Conservation (phyloP, 2,329 filamentous ascomycete genomes). For the Talaromyces rugulosus region DNA sequence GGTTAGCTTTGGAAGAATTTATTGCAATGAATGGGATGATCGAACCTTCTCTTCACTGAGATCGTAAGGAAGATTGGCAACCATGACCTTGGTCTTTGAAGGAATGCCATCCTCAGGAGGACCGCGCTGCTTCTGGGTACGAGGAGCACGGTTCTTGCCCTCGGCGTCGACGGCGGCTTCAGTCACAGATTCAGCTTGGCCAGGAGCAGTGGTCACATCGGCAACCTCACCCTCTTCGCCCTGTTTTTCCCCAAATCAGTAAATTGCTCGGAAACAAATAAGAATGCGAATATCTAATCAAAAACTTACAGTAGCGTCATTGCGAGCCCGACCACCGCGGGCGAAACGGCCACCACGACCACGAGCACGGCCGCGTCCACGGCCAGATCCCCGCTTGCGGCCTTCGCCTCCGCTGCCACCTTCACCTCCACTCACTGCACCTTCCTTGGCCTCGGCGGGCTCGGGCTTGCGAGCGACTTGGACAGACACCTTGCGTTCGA, state of each 20-base stretch:
- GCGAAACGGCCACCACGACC: slow-evolving; percentile 62
- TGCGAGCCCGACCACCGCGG: slow-evolving; percentile 65
- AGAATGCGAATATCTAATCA: background rate
- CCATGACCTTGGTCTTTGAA: slow-evolving; percentile 99
- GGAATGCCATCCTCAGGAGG: slow-evolving; percentile 95
- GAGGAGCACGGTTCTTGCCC: slow-evolving; percentile 43
- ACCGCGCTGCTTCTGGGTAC: slow-evolving; percentile 75
- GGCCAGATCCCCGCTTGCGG: slow-evolving; percentile 54
- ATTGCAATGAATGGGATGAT: slow-evolving; percentile 3
- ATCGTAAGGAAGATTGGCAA: slow-evolving; percentile 98
- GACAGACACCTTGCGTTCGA: slow-evolving; percentile 98
- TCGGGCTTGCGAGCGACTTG: slow-evolving; percentile 98
- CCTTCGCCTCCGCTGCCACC: slow-evolving; percentile 63
- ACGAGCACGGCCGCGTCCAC: slow-evolving; percentile 59
- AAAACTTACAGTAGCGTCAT: slow-evolving; percentile 53
- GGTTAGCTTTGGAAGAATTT: slow-evolving; percentile 22
- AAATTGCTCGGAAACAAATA: background rate
- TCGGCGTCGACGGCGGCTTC: slow-evolving; percentile 49
- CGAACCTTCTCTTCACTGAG: slow-evolving; percentile 92
- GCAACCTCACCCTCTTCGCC: slow-evolving; percentile 37
- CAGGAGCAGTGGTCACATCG: slow-evolving; percentile 38
- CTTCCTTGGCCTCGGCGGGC: slow-evolving; percentile 74
- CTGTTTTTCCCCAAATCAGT: slow-evolving; percentile 13
- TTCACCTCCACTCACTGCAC: slow-evolving; percentile 67
- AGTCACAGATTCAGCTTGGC: slow-evolving; percentile 53